Evolutionary conservation across 202 grass and related monocot species (phyloP), one percentile per base, ranked within the genome.

Genomic region (Bolboschoenoplectus hybrid): DNA sequence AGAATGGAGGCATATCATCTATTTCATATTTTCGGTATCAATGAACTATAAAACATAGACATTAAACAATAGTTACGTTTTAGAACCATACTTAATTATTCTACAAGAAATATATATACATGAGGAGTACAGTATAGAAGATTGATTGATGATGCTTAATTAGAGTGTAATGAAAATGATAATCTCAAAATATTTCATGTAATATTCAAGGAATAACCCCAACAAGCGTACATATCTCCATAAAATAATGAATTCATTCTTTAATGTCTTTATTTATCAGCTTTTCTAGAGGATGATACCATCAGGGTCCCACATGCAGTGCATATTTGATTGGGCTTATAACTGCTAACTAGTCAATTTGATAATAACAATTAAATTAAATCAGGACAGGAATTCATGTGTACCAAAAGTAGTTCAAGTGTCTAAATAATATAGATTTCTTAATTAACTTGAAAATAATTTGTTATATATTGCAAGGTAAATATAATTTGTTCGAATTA

Each of bases 231-330:
- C 65, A 7, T 1, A 11, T 7, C 65, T 46, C 7, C 67, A 71
- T 16, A 70, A 71, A 44, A 71, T 71, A 71, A 38, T 45, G 0
- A 70, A n/a, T 71, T 3, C 3, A 19, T 19, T 60, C 6, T 35
- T 65, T n/a, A 63, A 9, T 70, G 38, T 43, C 39, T 70, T 70
- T 70, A 70, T 45, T 70, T 44, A 70, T 70, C 40, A 46, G 40
- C 16, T 71, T 13, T 44, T 46, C 14, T 7, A 71, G 16, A 71
- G 19, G 6, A 9, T 32, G 6, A 63, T 63, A 44, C 5, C 5
- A 3, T n/a, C 16, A 61, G n/a, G 8, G 7, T 13, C 45, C 40
- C 14, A 45, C 17, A 20, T 5, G 4, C 20, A 34, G 16, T 71
- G 40, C 40, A 44, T 26, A 26, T 70, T 70, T 70, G 67, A 43